Percentiles rank a stretch among this genome's conserved stretches.
These are phyloP conservation scores for Rhinocladiella mackenziei DNA, from an alignment of 2,329 filamentous ascomycete genomes.

Conservation along the genomic window DNA sequence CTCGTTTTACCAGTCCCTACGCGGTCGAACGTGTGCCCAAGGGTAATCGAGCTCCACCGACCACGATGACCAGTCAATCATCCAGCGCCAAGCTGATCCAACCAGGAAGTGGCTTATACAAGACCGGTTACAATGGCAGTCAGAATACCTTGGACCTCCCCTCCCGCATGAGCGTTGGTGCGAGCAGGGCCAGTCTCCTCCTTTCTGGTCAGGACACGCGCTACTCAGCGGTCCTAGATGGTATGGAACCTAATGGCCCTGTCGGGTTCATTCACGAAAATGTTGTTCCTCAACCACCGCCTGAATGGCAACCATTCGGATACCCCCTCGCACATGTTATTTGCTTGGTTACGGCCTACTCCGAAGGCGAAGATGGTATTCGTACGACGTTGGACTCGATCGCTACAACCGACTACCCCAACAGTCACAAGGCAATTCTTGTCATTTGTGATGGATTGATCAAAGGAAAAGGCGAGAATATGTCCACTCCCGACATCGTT, in stretches of 20 bases:
- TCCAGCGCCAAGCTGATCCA: constrained; percentile 69
- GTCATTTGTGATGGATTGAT: constrained; percentile 97
- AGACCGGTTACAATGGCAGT: constrained; percentile 52
- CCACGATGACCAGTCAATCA: constrained; percentile 91
- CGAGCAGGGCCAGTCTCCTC: constrained; percentile 57
- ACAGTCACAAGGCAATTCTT: constrained; percentile 96
- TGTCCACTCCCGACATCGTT: constrained; percentile 85
- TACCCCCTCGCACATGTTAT: constrained; percentile 91
- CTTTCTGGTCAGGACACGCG: constrained; percentile 51
- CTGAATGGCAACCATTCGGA: constrained; percentile 96
- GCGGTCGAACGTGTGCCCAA: constrained; percentile 62
- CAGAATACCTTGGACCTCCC: constrained; percentile 53
- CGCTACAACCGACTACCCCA: constrained; percentile 96
- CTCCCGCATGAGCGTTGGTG: constrained; percentile 39
- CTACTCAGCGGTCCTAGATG: constrained; percentile 53
- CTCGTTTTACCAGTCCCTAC: constrained; percentile 88
- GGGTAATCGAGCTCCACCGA: constrained; percentile 58
- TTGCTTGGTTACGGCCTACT: constrained; percentile 94
- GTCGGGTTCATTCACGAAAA: constrained; percentile 94
- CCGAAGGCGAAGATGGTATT: constrained; percentile 87
- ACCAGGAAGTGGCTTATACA: constrained; percentile 62
- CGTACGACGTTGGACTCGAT: constrained; percentile 93
- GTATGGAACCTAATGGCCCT: constrained; percentile 71
- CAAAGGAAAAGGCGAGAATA: constrained; percentile 84
- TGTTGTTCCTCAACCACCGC: constrained; percentile 91